Percentiles rank a stretch among this genome's conserved stretches.
These are phyloP conservation scores for Beauveria pseudobassiana DNA, from an alignment of 2,329 filamentous ascomycete genomes.

Conservation along the genomic window DNA sequence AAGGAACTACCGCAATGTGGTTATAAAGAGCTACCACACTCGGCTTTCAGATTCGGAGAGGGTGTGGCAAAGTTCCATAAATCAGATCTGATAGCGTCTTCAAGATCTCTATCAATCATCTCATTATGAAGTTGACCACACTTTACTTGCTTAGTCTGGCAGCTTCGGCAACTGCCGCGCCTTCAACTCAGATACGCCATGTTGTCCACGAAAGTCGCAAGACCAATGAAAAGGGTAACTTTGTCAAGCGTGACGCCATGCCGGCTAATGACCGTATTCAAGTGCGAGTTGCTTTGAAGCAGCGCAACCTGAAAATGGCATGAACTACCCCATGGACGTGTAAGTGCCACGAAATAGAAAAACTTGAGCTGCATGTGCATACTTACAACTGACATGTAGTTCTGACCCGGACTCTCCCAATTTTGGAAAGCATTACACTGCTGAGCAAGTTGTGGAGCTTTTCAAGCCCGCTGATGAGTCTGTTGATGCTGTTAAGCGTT, in stretches of 20 bases:
- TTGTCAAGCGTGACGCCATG: neutral
- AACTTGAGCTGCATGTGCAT: too few relatives aligned
- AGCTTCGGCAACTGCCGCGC: neutral
- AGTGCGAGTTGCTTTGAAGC: conserved; percentile 3
- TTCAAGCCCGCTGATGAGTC: conserved; percentile 24
- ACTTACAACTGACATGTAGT: neutral
- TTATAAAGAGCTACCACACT: neutral
- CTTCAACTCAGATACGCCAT: neutral
- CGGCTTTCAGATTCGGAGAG: neutral
- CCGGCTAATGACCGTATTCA: neutral
- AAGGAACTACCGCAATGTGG: neutral
- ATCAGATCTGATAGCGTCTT: too few relatives aligned
- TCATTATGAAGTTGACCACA: neutral
- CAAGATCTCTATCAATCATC: neutral
- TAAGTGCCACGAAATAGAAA: neutral
- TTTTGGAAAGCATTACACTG: conserved; percentile 16
- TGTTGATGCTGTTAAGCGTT: conserved; percentile 41
- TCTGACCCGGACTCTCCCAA: neutral
- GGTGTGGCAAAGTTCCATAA: too few relatives aligned
- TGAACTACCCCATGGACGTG: neutral
- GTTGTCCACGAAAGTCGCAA: conserved; percentile 2
- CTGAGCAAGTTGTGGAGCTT: neutral
- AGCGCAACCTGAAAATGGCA: conserved; percentile 3
- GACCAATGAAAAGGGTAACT: neutral
- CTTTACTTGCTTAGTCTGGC: neutral